Conservation (phyloP, 2,329 filamentous ascomycete species). For the Diaporthe aspalathi region DNA sequence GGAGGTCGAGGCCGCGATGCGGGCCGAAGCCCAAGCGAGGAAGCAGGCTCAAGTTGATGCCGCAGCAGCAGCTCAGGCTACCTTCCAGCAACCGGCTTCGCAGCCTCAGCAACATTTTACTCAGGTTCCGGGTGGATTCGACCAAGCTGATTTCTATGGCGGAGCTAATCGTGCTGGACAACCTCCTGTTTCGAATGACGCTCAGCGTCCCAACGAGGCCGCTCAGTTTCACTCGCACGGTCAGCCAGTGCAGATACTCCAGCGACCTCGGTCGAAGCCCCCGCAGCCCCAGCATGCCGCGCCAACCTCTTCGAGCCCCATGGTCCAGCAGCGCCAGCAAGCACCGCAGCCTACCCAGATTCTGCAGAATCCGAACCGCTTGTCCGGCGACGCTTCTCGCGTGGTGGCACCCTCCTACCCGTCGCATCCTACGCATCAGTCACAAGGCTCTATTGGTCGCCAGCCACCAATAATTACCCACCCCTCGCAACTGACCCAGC, state of each 20-base stretch:
- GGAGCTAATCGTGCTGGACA: constrained; percentile 34
- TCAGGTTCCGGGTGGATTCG: constrained; percentile 37
- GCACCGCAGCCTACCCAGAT: constrained; percentile 75
- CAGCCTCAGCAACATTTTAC: constrained; percentile 43
- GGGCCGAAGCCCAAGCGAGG: constrained; percentile 68
- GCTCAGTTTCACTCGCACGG: constrained; percentile 52
- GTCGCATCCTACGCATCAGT: constrained; percentile 48
- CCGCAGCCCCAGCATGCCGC: constrained; percentile 40
- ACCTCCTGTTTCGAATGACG: constrained; percentile 43
- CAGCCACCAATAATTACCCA: constrained; percentile 66
- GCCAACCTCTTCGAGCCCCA: constrained; percentile 47
- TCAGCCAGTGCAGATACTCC: constrained; percentile 66
- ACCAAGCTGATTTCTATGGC: constrained; percentile 36
- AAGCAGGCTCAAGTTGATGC: constrained; percentile 54
- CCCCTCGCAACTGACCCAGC: constrained; percentile 77
- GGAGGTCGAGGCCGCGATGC: constrained; percentile 95
- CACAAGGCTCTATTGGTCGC: constrained; percentile 69
- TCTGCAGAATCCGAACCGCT: constrained; percentile 80
- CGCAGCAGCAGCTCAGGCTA: constrained; percentile 49
- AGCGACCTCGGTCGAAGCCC: constrained; percentile 60
- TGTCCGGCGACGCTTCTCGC: constrained; percentile 60
- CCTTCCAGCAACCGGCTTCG: constrained; percentile 44
- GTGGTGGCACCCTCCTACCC: constrained; percentile 48
- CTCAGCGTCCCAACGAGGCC: constrained; percentile 45
- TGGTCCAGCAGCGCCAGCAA: constrained; percentile 42